phyloP scores from a whole-genome alignment of 768 basidiomycete genomes.

The Russula brevipes region DNA sequence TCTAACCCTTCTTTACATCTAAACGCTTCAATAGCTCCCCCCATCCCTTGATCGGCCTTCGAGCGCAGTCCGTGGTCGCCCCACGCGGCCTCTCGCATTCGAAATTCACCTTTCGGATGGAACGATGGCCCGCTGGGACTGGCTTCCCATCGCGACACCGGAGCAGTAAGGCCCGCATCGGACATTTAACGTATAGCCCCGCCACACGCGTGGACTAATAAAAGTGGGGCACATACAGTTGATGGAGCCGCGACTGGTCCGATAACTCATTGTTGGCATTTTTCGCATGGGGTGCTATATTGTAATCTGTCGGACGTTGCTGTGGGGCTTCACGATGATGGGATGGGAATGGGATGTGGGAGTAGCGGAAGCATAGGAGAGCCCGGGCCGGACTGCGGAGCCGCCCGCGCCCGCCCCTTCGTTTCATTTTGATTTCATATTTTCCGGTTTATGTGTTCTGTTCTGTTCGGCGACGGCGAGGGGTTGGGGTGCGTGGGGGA shows the following conservation, averaged over 20 bases:
- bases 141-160: too few relatives aligned
- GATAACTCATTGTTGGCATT: not conserved
- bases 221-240: not conserved
- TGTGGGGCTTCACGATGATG: not conserved
- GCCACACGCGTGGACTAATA: not conserved
- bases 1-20: not conserved
- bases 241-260: not conserved
- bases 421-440: not conserved
- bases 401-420: too few relatives aligned
- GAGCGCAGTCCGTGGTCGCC: not conserved
- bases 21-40: not conserved
- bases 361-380: not conserved
- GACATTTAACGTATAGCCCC: not conserved
- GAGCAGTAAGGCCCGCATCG: not conserved
- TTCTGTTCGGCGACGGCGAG: not conserved
- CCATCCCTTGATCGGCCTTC: slow-evolving; percentile 1
- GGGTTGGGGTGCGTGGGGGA: not conserved
- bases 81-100: not conserved
- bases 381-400: not conserved
- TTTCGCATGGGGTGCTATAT: not conserved
- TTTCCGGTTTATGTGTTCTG: not conserved
- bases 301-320: slow-evolving; percentile 11
- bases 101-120: not conserved
- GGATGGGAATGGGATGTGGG: too few relatives aligned
- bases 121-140: not conserved